Percentiles rank a stretch among this genome's conserved stretches.
Evolutionary conservation across 2,329 filamentous ascomycete genomes (phyloP).

Genomic region (Penicillium sp.): DNA sequence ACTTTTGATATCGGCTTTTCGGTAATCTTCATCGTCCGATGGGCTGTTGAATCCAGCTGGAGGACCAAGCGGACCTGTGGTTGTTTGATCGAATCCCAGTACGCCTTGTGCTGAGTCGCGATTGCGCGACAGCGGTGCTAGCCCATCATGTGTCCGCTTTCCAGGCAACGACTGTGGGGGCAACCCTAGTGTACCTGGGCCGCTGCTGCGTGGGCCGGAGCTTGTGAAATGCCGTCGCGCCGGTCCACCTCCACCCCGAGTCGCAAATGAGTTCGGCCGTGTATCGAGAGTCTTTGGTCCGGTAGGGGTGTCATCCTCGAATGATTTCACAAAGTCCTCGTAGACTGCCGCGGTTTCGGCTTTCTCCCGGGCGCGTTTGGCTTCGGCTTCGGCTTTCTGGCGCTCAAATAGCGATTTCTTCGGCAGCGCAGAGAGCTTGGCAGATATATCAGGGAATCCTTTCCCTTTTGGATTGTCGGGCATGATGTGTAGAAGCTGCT

Average conservation of each 20-base stretch:
- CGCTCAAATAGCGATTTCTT: constrained; percentile 88
- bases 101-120: constrained; percentile 41
- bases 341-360: constrained; percentile 85
- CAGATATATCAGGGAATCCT: constrained; percentile 68
- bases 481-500: constrained; percentile 31
- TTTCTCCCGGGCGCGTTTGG: constrained; percentile 78
- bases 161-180: constrained; percentile 41
- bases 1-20: constrained; percentile 39
- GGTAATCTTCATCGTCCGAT: constrained; percentile 48
- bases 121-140: constrained; percentile 37
- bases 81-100: constrained; percentile 42
- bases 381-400: constrained; percentile 84
- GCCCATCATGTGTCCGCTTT: constrained; percentile 47
- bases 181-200: constrained; percentile 51
- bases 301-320: constrained; percentile 45
- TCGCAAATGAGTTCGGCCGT: constrained; percentile 28
- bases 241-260: constrained; percentile 39
- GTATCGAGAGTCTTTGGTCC: constrained; percentile 23
- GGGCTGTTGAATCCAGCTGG: constrained; percentile 41
- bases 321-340: constrained; percentile 80
- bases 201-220: constrained; percentile 47
- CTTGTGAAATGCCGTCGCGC: constrained; percentile 63
- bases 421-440: constrained; percentile 74
- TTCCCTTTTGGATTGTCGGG: constrained; percentile 40
- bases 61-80: constrained; percentile 29